Percentiles rank a stretch among this genome's conserved stretches.
Evolutionary conservation across 306 rosid species (phyloP).

Genomic region (Pterocarpus macrocarpus): DNA sequence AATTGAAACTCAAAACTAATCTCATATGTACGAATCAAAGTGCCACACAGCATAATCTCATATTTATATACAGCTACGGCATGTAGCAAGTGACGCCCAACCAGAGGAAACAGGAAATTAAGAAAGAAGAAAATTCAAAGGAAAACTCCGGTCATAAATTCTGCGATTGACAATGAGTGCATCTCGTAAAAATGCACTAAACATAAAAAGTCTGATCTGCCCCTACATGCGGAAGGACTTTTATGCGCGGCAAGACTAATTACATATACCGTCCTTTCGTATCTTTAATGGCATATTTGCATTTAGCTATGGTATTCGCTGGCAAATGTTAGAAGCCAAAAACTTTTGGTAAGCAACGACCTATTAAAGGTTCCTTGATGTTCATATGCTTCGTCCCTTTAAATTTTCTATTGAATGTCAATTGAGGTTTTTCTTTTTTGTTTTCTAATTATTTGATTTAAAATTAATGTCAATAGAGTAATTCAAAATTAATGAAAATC

Average conservation of each 20-base stretch:
- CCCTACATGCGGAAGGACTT: background rate
- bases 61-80: background rate
- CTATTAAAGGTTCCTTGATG: slow-evolving; percentile 7
- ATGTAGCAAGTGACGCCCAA: background rate
- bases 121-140: background rate
- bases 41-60: background rate
- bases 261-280: background rate
- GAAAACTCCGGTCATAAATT: background rate
- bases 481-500: too few relatives aligned
- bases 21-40: slow-evolving; percentile 17
- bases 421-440: too few relatives aligned
- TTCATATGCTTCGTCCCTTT: background rate
- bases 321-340: slow-evolving; percentile 35
- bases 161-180: background rate
- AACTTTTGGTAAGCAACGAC: slow-evolving; percentile 28
- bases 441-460: too few relatives aligned
- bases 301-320: background rate
- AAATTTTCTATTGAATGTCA: background rate
- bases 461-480: too few relatives aligned
- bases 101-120: background rate
- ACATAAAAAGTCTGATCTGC: background rate
- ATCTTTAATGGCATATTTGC: background rate
- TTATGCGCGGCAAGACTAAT: too few relatives aligned
- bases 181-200: background rate
- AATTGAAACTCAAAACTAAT: background rate